These are phyloP conservation scores for Rhodamnia rubescens DNA, from an alignment of 345 rosid genomes.

Conservation along the genomic window DNA sequence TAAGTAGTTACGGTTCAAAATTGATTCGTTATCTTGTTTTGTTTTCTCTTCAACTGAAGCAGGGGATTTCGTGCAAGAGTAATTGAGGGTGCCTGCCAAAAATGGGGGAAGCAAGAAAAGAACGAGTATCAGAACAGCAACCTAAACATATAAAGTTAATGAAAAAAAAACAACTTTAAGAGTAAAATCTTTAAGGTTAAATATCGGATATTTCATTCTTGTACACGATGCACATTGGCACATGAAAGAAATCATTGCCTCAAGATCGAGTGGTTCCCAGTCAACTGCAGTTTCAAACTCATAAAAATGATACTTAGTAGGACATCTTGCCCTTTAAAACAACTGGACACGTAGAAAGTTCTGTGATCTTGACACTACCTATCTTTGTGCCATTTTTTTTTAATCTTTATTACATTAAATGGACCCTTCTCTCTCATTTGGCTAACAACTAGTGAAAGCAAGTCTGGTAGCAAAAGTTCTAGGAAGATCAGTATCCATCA, in stretches of 20 bases:
- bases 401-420: not conserved
- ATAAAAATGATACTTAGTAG: not conserved
- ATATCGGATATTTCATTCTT: not conserved
- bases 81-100: conserved; percentile 44
- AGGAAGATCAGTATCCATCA: not conserved
- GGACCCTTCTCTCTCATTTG: not conserved
- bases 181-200: not conserved
- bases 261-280: not conserved
- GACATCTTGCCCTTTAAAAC: not conserved
- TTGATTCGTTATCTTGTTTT: conserved; percentile 18
- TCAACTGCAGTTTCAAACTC: not conserved
- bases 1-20: conserved; percentile 37
- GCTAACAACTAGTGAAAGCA: not conserved
- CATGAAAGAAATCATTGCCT: not conserved
- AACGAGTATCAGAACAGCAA: not conserved
- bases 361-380: not conserved
- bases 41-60: conserved; percentile 31
- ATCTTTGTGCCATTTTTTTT: not conserved
- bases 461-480: not conserved
- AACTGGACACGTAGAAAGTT: not conserved
- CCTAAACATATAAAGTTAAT: not conserved
- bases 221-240: not conserved
- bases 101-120: not conserved
- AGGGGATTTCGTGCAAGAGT: conserved; percentile 31
- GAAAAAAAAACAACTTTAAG: not conserved